A percentile compares a stretch with the other conserved stretches of the same genome.
Evolutionary conservation across 768 basidiomycete genomes (phyloP).

Genomic region (Phanerodontia chrysosporium): DNA sequence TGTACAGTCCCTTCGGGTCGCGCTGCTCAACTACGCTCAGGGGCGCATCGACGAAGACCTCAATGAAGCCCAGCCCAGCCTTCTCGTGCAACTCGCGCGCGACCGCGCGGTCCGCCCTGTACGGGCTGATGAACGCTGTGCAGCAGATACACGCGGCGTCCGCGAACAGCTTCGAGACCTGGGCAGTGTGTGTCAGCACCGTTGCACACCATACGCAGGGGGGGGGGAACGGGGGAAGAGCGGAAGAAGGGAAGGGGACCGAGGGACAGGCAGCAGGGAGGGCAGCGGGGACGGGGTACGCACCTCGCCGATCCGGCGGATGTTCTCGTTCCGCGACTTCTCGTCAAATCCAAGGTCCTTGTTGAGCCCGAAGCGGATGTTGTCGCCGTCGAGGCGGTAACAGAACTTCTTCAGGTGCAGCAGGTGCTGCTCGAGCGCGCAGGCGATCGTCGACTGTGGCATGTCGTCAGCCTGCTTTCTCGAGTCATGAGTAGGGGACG

Average conservation of each 20-base stretch:
- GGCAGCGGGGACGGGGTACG: conserved; percentile 16
- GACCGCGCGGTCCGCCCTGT: conserved; percentile 76
- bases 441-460: conserved; percentile 88
- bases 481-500: conserved; percentile 9
- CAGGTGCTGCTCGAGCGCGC: conserved; percentile 93
- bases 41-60: conserved; percentile 94
- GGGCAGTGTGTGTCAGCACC: conserved; percentile 1
- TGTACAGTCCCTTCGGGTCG: conserved; percentile 97
- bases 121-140: conserved; percentile 99
- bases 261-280: background rate
- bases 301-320: conserved; percentile 95
- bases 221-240: background rate
- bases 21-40: conserved; percentile 82
- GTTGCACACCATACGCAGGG: background rate
- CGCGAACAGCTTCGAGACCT: conserved; percentile 95
- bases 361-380: conserved; percentile 92
- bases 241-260: background rate
- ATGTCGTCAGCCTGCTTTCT: background rate
- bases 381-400: conserved; percentile 95
- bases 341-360: conserved; percentile 95
- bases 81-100: conserved; percentile 81
- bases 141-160: conserved; percentile 82
- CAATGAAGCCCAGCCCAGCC: conserved; percentile 75
- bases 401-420: conserved; percentile 80
- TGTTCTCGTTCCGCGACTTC: conserved; percentile 90